Evolutionary conservation across 352 stramenopile genomes (phyloP).

Genomic region (Globisporangium barbulae): DNA sequence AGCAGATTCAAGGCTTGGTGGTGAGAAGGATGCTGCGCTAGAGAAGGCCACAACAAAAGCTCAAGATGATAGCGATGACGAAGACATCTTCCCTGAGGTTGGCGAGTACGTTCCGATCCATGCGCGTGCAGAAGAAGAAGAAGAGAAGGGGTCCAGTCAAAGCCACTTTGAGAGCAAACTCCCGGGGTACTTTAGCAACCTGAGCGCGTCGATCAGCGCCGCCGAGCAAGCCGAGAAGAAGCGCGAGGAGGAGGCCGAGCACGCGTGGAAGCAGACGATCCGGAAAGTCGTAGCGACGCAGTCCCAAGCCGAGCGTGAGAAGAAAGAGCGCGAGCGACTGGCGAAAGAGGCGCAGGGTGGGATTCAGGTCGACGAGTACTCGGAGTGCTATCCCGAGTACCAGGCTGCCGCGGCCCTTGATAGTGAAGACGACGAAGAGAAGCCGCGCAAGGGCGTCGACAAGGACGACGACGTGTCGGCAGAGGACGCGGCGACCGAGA

Average conservation of each 20-base stretch:
- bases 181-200: slow-evolving; percentile 57
- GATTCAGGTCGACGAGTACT: slow-evolving; percentile 44
- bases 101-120: slow-evolving; percentile 70
- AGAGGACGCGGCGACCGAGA: slow-evolving; percentile 26
- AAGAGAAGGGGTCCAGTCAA: background rate
- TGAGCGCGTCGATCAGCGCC: slow-evolving; percentile 66
- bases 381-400: slow-evolving; percentile 52
- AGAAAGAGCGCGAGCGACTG: slow-evolving; percentile 31
- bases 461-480: slow-evolving; percentile 24
- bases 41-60: background rate
- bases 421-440: slow-evolving; percentile 70
- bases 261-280: slow-evolving; percentile 57
- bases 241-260: slow-evolving; percentile 42
- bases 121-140: slow-evolving; percentile 28
- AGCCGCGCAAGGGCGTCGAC: slow-evolving; percentile 26
- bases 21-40: slow-evolving; percentile 2
- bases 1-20: background rate
- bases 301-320: slow-evolving; percentile 34
- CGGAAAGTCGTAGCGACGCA: slow-evolving; percentile 53
- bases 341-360: slow-evolving; percentile 40
- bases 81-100: slow-evolving; percentile 76
- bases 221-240: slow-evolving; percentile 37
- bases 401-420: slow-evolving; percentile 34
- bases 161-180: background rate
- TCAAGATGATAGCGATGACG: slow-evolving; percentile 37